A percentile compares a stretch with the other conserved stretches of the same genome.
Evolutionary conservation across 805 yeast genomes (phyloP).

Genomic region (Teunomyces kruisii): DNA sequence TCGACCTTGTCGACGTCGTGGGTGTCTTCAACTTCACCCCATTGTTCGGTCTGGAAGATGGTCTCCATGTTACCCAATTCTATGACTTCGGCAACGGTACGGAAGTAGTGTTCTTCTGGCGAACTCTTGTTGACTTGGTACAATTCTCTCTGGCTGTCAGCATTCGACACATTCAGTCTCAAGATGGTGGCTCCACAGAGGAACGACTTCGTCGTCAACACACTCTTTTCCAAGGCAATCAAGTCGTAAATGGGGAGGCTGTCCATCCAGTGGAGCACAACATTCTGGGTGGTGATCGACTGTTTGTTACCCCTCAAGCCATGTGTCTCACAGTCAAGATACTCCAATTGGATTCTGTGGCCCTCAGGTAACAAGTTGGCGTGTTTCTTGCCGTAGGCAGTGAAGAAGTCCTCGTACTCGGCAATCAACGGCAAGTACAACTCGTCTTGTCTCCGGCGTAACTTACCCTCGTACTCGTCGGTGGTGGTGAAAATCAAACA

Average conservation of each 20-base stretch:
- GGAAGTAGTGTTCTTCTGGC: slow-evolving; percentile 32
- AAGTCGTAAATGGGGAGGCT: slow-evolving; percentile 70
- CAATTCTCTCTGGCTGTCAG: slow-evolving; percentile 15
- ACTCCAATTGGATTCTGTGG: slow-evolving; percentile 43
- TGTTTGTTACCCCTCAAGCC: slow-evolving; percentile 85
- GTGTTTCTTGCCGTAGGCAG: slow-evolving; percentile 34
- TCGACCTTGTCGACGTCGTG: slow-evolving; percentile 97
- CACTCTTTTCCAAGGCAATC: slow-evolving; percentile 88
- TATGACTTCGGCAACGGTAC: slow-evolving; percentile 67
- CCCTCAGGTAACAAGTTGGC: slow-evolving; percentile 24
- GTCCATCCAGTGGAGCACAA: slow-evolving; percentile 65
- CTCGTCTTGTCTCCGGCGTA: slow-evolving; percentile 78
- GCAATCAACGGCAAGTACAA: slow-evolving; percentile 71
- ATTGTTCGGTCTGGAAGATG: slow-evolving; percentile 77
- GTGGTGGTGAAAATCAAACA: slow-evolving; percentile 80
- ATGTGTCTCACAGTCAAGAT: slow-evolving; percentile 76
- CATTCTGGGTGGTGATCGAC: slow-evolving; percentile 52
- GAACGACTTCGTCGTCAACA: slow-evolving; percentile 81
- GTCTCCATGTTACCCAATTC: slow-evolving; percentile 79
- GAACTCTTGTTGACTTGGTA: slow-evolving; percentile 37
- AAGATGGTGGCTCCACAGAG: slow-evolving; percentile 74
- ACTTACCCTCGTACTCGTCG: slow-evolving; percentile 77
- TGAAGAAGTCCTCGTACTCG: slow-evolving; percentile 61
- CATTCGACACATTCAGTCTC: slow-evolving; percentile 40
- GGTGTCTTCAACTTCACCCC: slow-evolving; percentile 99